Evolutionary conservation across 768 basidiomycete genomes (phyloP), one percentile per base, ranked within the genome.

Genomic region (Amanita polypyramis): DNA sequence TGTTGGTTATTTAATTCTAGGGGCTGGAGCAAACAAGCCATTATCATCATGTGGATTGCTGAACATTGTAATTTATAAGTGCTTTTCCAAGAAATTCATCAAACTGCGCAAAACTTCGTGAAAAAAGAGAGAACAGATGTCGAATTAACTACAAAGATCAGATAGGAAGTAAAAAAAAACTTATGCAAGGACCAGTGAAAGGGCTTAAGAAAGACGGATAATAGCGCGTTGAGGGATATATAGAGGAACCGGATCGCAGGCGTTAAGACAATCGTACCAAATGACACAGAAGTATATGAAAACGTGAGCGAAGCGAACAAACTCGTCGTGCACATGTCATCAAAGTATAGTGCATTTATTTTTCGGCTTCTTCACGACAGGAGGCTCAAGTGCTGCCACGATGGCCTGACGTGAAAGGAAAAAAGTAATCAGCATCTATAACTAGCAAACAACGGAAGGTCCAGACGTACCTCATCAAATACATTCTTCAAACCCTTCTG

Each of bases 401-500:
- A 99, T 98, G 46, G 96, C 96, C 93, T 93, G 62, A 34, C 51
- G 20, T 30, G 38, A 32, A 21, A 9, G 14, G 15, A 39, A 45
- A 41, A 38, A 15, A 12, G 43, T 19, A 4, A 27, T 37, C 45
- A 52, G 57, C 50, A 41, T 36, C 30, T n/a, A n/a, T n/a, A n/a
- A n/a, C n/a, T 17, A 42, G 27, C 39, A 17, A 43, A 50, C 38
- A 20, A 49, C 12, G 47, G 40, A 3, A 17, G 17, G 48, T 44
- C 47, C 23, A 46, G 35, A 72, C 85, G 62, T 65, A 90, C 93
- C 85, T 99, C 96, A 65, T 99, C 96, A 64, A 99, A 99, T 53
- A 99, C 96, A 66, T 98, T 98, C 86, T 99, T 99, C 67, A 99
- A 68, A 23, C 96, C 96, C 76, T 93, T 92, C 77, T 99, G 96